Evolutionary conservation across 208 protist species (phyloP).

Genomic region (Leishmania turanica): DNA sequence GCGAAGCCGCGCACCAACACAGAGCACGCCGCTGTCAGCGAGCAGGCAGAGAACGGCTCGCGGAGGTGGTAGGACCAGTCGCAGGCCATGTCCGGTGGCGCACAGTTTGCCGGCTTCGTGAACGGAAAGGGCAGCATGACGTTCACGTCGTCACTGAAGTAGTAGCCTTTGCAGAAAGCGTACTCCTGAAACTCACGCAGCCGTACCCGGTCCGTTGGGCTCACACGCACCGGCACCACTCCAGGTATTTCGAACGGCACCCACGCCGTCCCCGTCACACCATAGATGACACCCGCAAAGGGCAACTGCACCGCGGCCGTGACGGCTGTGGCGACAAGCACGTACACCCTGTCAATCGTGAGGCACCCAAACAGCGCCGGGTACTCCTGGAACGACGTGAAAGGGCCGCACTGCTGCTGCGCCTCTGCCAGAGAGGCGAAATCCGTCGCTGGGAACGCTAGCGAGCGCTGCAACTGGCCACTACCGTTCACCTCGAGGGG

Average conservation of each 20-base stretch:
- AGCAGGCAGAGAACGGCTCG: conserved; percentile 45
- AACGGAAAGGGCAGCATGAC: conserved; percentile 82
- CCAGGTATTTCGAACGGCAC: conserved; percentile 71
- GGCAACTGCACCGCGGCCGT: conserved; percentile 48
- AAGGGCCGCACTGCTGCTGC: conserved; percentile 60
- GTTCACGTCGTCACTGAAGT: conserved; percentile 79
- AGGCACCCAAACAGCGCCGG: conserved; percentile 75
- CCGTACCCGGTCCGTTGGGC: conserved; percentile 49
- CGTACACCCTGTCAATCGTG: conserved; percentile 74
- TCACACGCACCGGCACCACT: conserved; percentile 52
- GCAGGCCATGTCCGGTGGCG: conserved; percentile 57
- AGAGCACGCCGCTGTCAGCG: conserved; percentile 50
- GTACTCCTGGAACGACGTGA: conserved; percentile 62
- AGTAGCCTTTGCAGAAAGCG: conserved; percentile 77
- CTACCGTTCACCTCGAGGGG: conserved; percentile 52
- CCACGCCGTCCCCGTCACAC: conserved; percentile 74
- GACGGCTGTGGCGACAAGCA: conserved; percentile 71
- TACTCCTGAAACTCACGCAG: conserved; percentile 76
- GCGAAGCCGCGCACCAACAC: conserved; percentile 79
- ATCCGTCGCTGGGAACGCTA: conserved; percentile 50
- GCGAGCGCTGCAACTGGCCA: conserved; percentile 60
- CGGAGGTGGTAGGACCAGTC: conserved; percentile 79
- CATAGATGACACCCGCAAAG: conserved; percentile 52
- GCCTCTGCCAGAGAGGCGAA: conserved; percentile 62
- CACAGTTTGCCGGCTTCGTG: conserved; percentile 17